phyloP scores from a whole-genome alignment of 2,329 filamentous ascomycete species.

The Claviceps sp. region DNA sequence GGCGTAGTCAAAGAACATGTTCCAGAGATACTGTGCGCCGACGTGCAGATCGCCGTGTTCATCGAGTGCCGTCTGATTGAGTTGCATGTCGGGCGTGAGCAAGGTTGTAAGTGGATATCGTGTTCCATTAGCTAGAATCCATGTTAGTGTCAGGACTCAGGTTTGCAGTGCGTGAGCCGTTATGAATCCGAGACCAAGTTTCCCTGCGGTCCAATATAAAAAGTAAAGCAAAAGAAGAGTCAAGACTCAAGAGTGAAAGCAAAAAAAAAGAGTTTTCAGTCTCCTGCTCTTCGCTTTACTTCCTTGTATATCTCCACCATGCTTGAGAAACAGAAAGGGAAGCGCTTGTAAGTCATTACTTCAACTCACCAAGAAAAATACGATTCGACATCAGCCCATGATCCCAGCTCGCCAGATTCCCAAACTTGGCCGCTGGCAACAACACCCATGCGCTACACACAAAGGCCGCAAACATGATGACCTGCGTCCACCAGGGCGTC shows the following conservation, averaged over 20 bases:
- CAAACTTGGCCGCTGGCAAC: conserved; percentile 45
- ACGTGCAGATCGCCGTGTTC: conserved; percentile 42
- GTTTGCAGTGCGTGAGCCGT: too few relatives aligned
- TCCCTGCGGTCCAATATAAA: too few relatives aligned
- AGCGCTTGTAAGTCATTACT: too few relatives aligned
- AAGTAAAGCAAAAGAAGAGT: neutral
- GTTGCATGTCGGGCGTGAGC: conserved; percentile 19
- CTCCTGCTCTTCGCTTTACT: too few relatives aligned
- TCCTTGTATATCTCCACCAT: too few relatives aligned
- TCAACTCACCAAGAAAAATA: conserved; percentile 25
- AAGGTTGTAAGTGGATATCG: conserved; percentile 20
- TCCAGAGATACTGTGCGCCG: conserved; percentile 43
- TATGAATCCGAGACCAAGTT: neutral
- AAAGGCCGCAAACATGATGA: conserved; percentile 41
- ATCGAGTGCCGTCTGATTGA: conserved; percentile 36
- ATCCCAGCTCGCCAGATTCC: conserved; percentile 36
- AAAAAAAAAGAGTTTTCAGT: neutral
- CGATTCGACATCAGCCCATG: conserved; percentile 45
- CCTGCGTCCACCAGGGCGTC: conserved; percentile 46
- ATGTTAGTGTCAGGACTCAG: too few relatives aligned
- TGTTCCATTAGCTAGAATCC: conserved; percentile 17
- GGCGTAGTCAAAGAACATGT: conserved; percentile 47
- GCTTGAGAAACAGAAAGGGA: too few relatives aligned
- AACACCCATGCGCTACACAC: conserved; percentile 44
- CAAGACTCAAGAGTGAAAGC: neutral